These are phyloP conservation scores for Dalbergia oliveri DNA, from an alignment of 306 rosid genomes.

Conservation along the genomic window DNA sequence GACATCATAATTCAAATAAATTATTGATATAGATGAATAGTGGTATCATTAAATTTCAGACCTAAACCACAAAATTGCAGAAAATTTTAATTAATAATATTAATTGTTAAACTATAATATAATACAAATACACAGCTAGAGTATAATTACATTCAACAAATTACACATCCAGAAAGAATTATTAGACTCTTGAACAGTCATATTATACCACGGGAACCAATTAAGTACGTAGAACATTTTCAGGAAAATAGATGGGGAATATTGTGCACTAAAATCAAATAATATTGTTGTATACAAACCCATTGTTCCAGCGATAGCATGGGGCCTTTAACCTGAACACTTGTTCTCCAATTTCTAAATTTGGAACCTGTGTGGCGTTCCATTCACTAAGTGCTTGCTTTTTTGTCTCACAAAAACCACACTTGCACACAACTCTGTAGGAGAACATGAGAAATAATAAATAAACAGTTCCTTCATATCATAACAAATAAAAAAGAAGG, in stretches of 20 bases:
- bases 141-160: neutral
- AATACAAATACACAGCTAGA: constrained; percentile 13
- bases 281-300: constrained; percentile 64
- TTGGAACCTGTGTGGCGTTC: constrained; percentile 96
- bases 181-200: constrained; percentile 14
- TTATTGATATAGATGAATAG: constrained; percentile 22
- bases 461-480: constrained; percentile 10
- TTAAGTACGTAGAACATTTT: constrained; percentile 14
- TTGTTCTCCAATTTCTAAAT: constrained; percentile 89
- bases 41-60: constrained; percentile 8
- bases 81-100: constrained; percentile 8
- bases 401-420: constrained; percentile 88
- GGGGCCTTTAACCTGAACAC: constrained; percentile 90
- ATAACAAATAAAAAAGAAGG: constrained; percentile 28
- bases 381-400: constrained; percentile 98
- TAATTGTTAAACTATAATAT: constrained; percentile 25
- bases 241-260: constrained; percentile 19
- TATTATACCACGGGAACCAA: constrained; percentile 19
- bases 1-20: constrained; percentile 24
- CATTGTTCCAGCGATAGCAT: constrained; percentile 97
- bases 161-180: neutral
- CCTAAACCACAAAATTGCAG: neutral
- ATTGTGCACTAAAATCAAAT: constrained; percentile 34
- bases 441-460: constrained; percentile 38
- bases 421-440: constrained; percentile 94